phyloP scores from a whole-genome alignment of 1,284 basidiomycete genomes.

The Peniophora sp. region DNA sequence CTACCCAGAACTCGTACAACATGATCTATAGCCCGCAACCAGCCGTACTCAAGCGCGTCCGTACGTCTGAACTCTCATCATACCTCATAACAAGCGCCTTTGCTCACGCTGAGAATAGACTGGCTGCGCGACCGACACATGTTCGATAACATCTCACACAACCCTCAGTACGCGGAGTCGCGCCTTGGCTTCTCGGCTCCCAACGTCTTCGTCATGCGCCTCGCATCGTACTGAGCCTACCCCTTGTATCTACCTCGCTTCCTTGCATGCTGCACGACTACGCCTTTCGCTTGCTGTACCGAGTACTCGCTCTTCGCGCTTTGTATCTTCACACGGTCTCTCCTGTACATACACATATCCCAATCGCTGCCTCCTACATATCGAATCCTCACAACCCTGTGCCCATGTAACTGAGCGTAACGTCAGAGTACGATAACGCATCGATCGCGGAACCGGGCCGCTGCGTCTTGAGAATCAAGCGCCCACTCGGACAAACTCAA shows the following conservation, averaged over 20 bases:
- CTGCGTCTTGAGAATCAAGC: too few relatives aligned
- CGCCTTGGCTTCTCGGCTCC: conserved; percentile 69
- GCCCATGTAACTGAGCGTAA: too few relatives aligned
- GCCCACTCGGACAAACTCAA: too few relatives aligned
- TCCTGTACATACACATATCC: too few relatives aligned
- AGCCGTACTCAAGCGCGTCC: background rate
- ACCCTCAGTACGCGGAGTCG: conserved; percentile 47
- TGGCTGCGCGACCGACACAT: conserved; percentile 67
- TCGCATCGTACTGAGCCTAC: conserved; percentile 15
- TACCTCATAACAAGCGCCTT: background rate
- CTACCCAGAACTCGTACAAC: conserved; percentile 23
- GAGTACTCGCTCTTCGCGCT: too few relatives aligned
- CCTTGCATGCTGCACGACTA: background rate
- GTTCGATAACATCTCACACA: conserved; percentile 57
- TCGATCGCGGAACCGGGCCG: too few relatives aligned
- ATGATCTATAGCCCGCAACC: conserved; percentile 39
- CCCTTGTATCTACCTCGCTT: background rate
- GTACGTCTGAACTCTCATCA: background rate
- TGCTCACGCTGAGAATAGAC: conserved; percentile 31
- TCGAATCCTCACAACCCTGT: too few relatives aligned
- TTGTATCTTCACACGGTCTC: too few relatives aligned
- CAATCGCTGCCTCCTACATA: too few relatives aligned
- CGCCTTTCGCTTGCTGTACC: background rate
- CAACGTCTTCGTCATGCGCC: conserved; percentile 63
- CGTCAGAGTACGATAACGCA: too few relatives aligned